Evolutionary conservation across 345 rosid genomes (phyloP).

Genomic region (Geranium rotundifolium): DNA sequence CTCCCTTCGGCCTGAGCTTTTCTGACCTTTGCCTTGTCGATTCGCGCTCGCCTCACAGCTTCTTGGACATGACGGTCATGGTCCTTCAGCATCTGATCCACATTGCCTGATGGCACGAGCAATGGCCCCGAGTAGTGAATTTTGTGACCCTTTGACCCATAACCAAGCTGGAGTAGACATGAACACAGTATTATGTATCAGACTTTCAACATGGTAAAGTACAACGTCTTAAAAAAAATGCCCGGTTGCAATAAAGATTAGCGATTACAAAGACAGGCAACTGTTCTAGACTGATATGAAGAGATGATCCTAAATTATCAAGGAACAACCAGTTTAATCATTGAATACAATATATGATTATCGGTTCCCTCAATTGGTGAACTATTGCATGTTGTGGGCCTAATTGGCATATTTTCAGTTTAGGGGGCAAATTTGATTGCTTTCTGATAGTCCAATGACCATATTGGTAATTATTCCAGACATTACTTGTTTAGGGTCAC

Average conservation of each 20-base stretch:
- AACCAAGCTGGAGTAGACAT: conserved; percentile 44
- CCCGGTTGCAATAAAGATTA: too few species aligned
- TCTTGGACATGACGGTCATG: conserved; percentile 97
- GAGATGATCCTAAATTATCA: too few species aligned
- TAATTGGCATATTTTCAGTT: too few species aligned
- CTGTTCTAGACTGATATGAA: too few species aligned
- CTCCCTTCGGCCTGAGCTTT: conserved; percentile 54
- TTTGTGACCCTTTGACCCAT: conserved; percentile 86
- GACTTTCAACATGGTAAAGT: background rate
- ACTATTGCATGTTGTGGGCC: too few species aligned
- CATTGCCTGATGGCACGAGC: conserved; percentile 70
- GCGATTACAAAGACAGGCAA: too few species aligned
- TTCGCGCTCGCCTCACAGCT: conserved; percentile 75
- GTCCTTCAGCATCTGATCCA: conserved; percentile 92
- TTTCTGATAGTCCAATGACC: too few species aligned
- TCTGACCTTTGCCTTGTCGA: conserved; percentile 73
- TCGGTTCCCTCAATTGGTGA: too few species aligned
- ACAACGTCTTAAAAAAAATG: too few species aligned
- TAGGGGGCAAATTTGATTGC: background rate
- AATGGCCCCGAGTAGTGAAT: conserved; percentile 94
- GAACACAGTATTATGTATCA: background rate
- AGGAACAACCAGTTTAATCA: background rate
- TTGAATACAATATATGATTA: too few species aligned
- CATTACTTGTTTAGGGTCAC: too few species aligned
- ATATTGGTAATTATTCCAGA: too few species aligned